Evolutionary conservation across 2,329 filamentous ascomycete species (phyloP), one percentile per base, ranked within the genome.

Genomic region (Teratosphaeria nubilosa): DNA sequence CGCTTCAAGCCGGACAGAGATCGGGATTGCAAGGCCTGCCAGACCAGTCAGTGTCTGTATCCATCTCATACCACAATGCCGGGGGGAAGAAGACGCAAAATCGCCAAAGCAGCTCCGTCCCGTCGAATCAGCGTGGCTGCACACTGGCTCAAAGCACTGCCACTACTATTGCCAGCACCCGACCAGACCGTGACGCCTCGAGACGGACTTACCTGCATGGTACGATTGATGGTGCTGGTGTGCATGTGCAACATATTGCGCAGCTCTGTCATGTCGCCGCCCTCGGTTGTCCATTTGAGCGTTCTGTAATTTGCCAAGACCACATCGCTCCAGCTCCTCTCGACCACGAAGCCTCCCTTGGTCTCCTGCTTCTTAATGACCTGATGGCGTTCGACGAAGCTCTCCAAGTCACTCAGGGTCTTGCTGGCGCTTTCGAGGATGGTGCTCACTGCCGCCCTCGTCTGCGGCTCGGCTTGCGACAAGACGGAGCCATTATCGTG

Each of bases 231-330:
- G 13, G 73, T 73, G 59, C 66, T 71, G 22, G 71, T 71, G 58
- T 78, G 75, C 70, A 76, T 73, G 30, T 74, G 70, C 9, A 78
- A 64, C 62, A 77, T 67, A 58, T 72, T 67, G 52, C 70, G 67
- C 55, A 79, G 62, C 24, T 72, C 66, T 11, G 70, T 65, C 24
- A 79, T 72, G 54, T 68, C 67, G 0, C 76, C 76, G 13, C 74
- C 75, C 30, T 77, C 74, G 1, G 72, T 70, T 2, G 76, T 78
- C 76, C 77, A 78, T 59, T 72, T 71, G 65, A 78, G 71, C 5
- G 70, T 73, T 57, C 72, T 72, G 64, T 75, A 76, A 59, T 74
- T 72, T 5, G 70, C 63, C 7, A 78, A 52, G 0, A 77, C 73
- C 2, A 73, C 63, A 45, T 75, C 69, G 54, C 72, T 76, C 77